Conservation (phyloP, 129 eudicot species). For the Pulicaria dysenterica region DNA sequence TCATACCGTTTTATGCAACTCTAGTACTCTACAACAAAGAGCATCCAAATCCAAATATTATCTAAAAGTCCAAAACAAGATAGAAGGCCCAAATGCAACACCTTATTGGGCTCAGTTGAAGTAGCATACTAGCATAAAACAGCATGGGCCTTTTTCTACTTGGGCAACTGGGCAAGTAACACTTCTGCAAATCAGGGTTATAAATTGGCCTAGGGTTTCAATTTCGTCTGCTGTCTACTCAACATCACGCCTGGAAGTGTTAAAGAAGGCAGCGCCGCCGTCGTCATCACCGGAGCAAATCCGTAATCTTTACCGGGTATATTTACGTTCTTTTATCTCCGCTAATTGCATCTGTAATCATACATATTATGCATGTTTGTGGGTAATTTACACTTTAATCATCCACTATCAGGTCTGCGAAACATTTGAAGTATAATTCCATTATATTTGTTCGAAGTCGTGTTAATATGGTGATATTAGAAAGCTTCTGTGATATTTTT, state of each 20-base stretch:
- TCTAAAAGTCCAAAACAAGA: too few relatives aligned
- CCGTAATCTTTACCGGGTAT: conserved; percentile 24
- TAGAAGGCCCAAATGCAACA: too few relatives aligned
- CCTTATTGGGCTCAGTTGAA: too few relatives aligned
- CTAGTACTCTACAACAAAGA: too few relatives aligned
- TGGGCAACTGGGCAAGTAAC: neutral
- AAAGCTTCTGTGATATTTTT: neutral
- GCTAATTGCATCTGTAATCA: neutral
- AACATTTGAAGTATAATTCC: neutral
- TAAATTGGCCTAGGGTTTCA: conserved; percentile 39
- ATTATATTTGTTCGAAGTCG: neutral
- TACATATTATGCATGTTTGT: neutral
- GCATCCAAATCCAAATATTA: too few relatives aligned
- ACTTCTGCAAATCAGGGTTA: conserved; percentile 16
- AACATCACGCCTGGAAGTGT: conserved; percentile 1
- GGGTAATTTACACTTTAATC: neutral
- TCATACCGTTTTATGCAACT: too few relatives aligned
- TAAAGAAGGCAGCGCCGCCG: conserved; percentile 31
- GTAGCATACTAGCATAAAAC: too few relatives aligned
- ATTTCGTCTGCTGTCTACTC: conserved; percentile 23
- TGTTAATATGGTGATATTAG: neutral
- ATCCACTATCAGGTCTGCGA: neutral
- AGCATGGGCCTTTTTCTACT: too few relatives aligned
- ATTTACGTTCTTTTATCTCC: neutral
- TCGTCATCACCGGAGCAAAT: conserved; percentile 18